Base-by-base conservation (phyloP, 139 green algal genomes). In the Gonium pectorale region DNA sequence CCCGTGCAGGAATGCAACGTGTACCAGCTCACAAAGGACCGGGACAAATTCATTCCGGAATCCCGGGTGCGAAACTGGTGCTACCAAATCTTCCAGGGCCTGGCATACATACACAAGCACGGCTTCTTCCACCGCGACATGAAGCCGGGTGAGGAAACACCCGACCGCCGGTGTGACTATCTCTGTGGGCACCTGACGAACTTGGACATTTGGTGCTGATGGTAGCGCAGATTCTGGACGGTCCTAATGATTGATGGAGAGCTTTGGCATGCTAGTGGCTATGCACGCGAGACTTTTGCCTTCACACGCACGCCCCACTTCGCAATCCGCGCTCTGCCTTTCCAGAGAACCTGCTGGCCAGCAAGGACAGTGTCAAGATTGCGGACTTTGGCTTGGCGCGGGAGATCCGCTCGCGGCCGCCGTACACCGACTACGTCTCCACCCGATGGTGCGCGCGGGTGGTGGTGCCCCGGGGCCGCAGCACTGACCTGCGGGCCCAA, bases 41-140 rank as follows among this genome's bases (percentile, higher is more conserved):
- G 94, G 3, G 91, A 95, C 78, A 95, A 94, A 88, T 91, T 93
- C 59, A 93, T 98, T 63, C 87, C 93, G 0, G 96, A 99, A 85
- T 86, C 89, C 0, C 91, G 93, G 5, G 89, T 99, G 15, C 90
- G 95, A 19, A 94, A 95, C 75, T 98, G 94, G 97, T 91, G 84
- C 56, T 97, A 94, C 86, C 94, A 98, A 90, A 96, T 99, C 38
- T 90, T 99, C 74, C 92, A 97, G 86, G 96, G 92, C 3, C 90
- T 99, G 68, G 95, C 94, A 9, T 98, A 98, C 92, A 96, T 98
- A 54, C 97, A 99, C 92, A 96, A 95, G 84, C 92, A 97, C 52
- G 97, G 97, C 52, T 98, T 97, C 90, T 98, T 99, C 86, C 97
- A 99, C 86, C 87, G 95, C 2, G 97, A 99, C 87, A 96, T 99